Evolutionary conservation across 73 alveolate species (phyloP).

Genomic region (Paramecium octaurelia): DNA sequence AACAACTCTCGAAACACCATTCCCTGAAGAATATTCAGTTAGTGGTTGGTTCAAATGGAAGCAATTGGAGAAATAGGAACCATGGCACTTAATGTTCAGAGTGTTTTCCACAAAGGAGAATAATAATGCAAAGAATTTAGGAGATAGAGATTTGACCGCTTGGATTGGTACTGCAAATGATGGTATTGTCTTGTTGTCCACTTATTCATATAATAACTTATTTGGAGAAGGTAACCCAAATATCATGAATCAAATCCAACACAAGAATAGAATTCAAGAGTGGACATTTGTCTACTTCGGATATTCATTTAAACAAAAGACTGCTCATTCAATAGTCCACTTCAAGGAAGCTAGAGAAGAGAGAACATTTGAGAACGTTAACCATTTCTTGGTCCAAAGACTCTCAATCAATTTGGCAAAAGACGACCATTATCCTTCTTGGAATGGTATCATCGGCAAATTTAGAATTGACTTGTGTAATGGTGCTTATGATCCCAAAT

Average conservation of each 20-base stretch:
- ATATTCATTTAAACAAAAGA: conserved; percentile 15
- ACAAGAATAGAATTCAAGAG: background rate
- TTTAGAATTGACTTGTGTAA: conserved; percentile 23
- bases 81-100: conserved; percentile 52
- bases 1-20: conserved; percentile 3
- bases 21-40: conserved; percentile 48
- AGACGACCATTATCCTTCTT: conserved; percentile 22
- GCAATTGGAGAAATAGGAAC: conserved; percentile 4
- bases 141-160: conserved; percentile 40
- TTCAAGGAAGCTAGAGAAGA: conserved; percentile 24
- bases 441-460: conserved; percentile 31
- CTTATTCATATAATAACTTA: conserved; percentile 41
- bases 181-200: background rate
- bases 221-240: conserved; percentile 43
- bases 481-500: conserved; percentile 47
- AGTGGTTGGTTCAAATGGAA: conserved; percentile 52
- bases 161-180: conserved; percentile 49
- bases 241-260: background rate
- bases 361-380: conserved; percentile 43
- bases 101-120: background rate
- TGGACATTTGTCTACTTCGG: conserved; percentile 40
- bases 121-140: conserved; percentile 20
- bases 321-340: conserved; percentile 10
- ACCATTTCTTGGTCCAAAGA: conserved; percentile 25
- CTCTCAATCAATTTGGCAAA: background rate